Conservation (phyloP, 805 yeast genomes). For the Cyberlindnera mycetangii region DNA sequence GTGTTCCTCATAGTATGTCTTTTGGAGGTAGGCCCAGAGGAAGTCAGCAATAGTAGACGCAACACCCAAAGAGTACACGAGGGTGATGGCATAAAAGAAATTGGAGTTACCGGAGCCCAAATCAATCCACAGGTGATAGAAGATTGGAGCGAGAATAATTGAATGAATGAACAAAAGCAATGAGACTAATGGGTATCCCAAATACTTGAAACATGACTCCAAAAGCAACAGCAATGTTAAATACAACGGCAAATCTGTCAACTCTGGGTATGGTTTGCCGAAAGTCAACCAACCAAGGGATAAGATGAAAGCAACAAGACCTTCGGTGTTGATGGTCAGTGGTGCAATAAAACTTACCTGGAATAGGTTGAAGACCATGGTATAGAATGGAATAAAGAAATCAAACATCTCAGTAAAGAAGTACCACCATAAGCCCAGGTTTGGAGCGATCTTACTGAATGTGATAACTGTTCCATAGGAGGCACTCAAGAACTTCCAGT, state of each 20-base stretch:
- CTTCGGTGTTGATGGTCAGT: constrained; percentile 68
- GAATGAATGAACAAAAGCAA: constrained; percentile 54
- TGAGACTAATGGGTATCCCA: constrained; percentile 47
- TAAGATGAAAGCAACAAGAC: constrained; percentile 52
- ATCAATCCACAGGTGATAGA: constrained; percentile 91
- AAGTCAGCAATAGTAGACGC: constrained; percentile 69
- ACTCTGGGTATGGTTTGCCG: constrained; percentile 81
- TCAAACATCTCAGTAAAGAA: constrained; percentile 94
- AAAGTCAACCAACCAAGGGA: constrained; percentile 54
- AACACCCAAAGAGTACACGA: constrained; percentile 72
- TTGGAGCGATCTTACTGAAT: constrained; percentile 77
- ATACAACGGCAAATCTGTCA: constrained; percentile 69
- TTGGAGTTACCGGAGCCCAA: constrained; percentile 94
- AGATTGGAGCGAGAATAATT: constrained; percentile 75
- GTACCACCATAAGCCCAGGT: constrained; percentile 98
- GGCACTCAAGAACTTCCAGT: constrained; percentile 46
- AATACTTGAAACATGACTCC: constrained; percentile 42
- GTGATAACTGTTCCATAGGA: constrained; percentile 57
- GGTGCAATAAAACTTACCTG: constrained; percentile 68
- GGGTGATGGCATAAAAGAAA: constrained; percentile 91
- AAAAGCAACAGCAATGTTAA: constrained; percentile 46
- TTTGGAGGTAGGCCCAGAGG: constrained; percentile 57
- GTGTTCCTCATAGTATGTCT: constrained; percentile 17
- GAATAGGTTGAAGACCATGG: constrained; percentile 79
- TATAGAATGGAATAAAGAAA: constrained; percentile 78